Conservation (phyloP, 2,329 filamentous ascomycete genomes). For the Trichothecium sympodiale region DNA sequence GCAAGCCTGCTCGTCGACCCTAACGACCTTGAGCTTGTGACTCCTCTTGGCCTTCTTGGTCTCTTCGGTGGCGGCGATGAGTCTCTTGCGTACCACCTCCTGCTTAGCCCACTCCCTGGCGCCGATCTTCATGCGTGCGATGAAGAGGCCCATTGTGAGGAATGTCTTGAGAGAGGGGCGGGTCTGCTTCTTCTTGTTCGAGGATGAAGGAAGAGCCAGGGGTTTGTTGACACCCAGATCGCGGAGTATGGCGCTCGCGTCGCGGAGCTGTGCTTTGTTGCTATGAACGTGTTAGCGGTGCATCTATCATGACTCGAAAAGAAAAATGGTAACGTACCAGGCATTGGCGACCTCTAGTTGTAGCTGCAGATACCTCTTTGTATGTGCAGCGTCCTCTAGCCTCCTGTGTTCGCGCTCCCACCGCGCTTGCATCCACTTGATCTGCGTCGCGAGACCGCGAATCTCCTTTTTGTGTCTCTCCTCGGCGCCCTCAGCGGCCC, state of each 20-base stretch:
- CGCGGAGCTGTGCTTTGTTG: slow-evolving; percentile 81
- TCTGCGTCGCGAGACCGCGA: slow-evolving; percentile 75
- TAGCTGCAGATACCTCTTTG: slow-evolving; percentile 73
- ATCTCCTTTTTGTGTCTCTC: slow-evolving; percentile 65
- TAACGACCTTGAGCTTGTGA: slow-evolving; percentile 26
- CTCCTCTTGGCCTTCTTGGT: slow-evolving; percentile 32
- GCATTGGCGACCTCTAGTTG: slow-evolving; percentile 75
- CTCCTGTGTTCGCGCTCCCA: slow-evolving; percentile 73
- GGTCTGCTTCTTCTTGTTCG: slow-evolving; percentile 7
- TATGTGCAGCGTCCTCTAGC: slow-evolving; percentile 69
- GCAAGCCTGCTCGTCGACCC: slow-evolving; percentile 18
- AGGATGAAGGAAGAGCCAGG: slow-evolving; percentile 16
- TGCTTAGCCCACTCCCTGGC: slow-evolving; percentile 39
- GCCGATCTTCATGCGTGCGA: slow-evolving; percentile 37
- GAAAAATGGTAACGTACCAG: slow-evolving; percentile 55
- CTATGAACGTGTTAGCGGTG: slow-evolving; percentile 35
- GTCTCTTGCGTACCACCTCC: slow-evolving; percentile 35
- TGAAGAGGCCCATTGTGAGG: slow-evolving; percentile 37
- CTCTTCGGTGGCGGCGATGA: slow-evolving; percentile 37
- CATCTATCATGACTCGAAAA: slow-evolving; percentile 1
- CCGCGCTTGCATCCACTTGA: slow-evolving; percentile 78
- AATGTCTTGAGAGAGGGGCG: slow-evolving; percentile 30
- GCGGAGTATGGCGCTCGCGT: slow-evolving; percentile 67
- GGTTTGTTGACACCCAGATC: slow-evolving; percentile 27
- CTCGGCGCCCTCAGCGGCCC: slow-evolving; percentile 50